phyloP scores from a whole-genome alignment of 1,139 yeast genomes.

The Blastobotrys ciferrii region DNA sequence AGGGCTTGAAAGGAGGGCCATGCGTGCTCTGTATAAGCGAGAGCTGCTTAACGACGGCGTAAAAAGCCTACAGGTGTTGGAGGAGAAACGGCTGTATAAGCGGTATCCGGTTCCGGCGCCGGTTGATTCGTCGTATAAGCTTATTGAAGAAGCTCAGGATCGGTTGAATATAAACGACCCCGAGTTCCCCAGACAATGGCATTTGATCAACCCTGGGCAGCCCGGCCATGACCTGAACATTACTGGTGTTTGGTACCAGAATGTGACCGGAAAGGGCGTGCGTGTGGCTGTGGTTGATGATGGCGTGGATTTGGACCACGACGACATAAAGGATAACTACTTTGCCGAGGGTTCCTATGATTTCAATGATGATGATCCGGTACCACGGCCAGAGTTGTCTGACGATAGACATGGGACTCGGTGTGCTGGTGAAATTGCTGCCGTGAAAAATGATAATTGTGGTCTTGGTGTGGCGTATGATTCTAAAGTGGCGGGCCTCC shows the following conservation, averaged over 20 bases:
- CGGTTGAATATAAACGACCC: constrained; percentile 76
- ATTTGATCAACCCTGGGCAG: constrained; percentile 63
- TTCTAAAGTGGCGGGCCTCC: constrained; percentile 83
- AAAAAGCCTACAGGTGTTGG: constrained; percentile 25
- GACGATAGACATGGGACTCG: constrained; percentile 97
- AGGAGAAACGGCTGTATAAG: constrained; percentile 23
- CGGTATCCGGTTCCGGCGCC: constrained; percentile 26
- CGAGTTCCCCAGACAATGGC: constrained; percentile 83
- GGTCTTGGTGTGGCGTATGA: constrained; percentile 94
- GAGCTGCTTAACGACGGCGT: constrained; percentile 21
- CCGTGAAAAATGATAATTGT: constrained; percentile 74
- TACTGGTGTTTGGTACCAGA: constrained; percentile 78
- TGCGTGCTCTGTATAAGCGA: constrained; percentile 16
- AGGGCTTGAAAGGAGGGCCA: neutral
- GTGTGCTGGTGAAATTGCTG: constrained; percentile 98
- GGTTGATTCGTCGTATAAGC: constrained; percentile 25
- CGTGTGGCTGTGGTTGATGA: constrained; percentile 75
- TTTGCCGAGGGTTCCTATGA: constrained; percentile 85
- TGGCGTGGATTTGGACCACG: constrained; percentile 79
- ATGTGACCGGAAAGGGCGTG: constrained; percentile 79
- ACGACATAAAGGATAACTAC: constrained; percentile 67
- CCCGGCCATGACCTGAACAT: constrained; percentile 89
- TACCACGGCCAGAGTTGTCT: constrained; percentile 76
- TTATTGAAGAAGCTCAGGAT: constrained; percentile 35
- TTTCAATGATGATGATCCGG: constrained; percentile 69